Evolutionary conservation across 257 asterid species (phyloP), one percentile per base, ranked within the genome.

Genomic region (Lavandula angustifolia): DNA sequence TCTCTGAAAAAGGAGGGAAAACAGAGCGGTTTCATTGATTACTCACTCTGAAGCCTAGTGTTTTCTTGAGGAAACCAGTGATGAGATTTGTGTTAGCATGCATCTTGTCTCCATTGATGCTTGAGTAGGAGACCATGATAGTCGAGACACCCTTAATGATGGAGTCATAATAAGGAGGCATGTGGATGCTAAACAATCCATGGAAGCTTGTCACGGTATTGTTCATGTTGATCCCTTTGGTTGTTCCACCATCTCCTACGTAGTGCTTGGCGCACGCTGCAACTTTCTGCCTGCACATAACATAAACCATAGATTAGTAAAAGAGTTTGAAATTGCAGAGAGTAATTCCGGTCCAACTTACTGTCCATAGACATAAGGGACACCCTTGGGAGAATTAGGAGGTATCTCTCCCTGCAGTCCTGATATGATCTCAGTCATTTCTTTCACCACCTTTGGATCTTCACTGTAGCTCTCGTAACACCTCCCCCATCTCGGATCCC

Each of bases 231-330:
- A 81, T 78, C 54, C 84, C 86, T 48, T 61, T 48, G 2, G 76
- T 75, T 10, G 86, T 81, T 56, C 86, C 86, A 57, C 86, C 86
- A 64, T 81, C 86, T 3, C 83, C 86, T 13, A 81, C 83, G 9
- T 75, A 78, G 69, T 81, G 81, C 42, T 81, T 81, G 40, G 83
- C 81, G 47, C 81, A 75, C 0, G 86, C 80, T 27, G 64, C 76
- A 32, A 81, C 86, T 54, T 81, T 81, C 5, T 67, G 0, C 34
- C 86, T 78, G 71, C 49, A 44, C n/a, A 66, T n/a, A 49, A 14
- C 40, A 9, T 17, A 3, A n/a, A 14, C 14, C 8, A 1, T 4
- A n/a, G 9, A 12, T 3, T 14, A 5, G 4, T 7, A 46, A 35
- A 54, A 5, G 4, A 4, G 9, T 22, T 2, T 2, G 2, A 22